Evolutionary conservation across 371 early-diverging fungal species (phyloP).

Genomic region (Amoeboaphelidium occidentale): DNA sequence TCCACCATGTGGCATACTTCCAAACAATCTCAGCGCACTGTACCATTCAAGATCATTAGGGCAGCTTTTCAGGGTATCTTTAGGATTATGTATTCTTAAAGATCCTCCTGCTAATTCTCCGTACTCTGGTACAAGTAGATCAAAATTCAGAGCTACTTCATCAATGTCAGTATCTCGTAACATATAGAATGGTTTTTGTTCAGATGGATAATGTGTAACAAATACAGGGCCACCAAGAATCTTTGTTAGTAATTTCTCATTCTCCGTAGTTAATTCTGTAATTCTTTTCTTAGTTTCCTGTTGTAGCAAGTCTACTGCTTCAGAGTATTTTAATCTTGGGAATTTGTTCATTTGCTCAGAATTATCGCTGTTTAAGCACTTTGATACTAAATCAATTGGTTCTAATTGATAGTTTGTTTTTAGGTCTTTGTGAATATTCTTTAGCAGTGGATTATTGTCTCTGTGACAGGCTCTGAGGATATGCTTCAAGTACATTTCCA

Average conservation of each 20-base stretch:
- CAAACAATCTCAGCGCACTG: conserved; percentile 53
- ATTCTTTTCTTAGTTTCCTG: neutral
- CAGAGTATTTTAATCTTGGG: neutral
- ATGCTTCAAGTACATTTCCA: neutral
- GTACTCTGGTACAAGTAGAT: conserved; percentile 61
- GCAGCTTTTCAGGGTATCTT: conserved; percentile 14
- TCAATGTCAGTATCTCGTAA: conserved; percentile 20
- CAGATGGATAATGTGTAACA: conserved; percentile 64
- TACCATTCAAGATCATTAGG: conserved; percentile 44
- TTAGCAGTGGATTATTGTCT: neutral
- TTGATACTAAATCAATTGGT: neutral
- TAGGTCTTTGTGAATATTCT: too few species aligned
- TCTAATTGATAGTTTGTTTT: too few species aligned
- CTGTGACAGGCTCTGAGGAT: neutral
- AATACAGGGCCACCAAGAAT: conserved; percentile 47
- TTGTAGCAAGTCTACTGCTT: neutral
- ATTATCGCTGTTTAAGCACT: neutral
- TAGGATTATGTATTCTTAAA: conserved; percentile 46
- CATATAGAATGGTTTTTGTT: conserved; percentile 82
- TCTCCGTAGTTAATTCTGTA: neutral
- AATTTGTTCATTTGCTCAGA: neutral
- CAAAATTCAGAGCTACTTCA: conserved; percentile 44
- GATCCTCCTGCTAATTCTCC: conserved; percentile 80
- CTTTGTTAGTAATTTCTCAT: neutral
- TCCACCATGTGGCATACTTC: conserved; percentile 69